These are phyloP conservation scores for Cercophora sp. DNA, from an alignment of 495 filamentous ascomycete species.

Conservation along the genomic window DNA sequence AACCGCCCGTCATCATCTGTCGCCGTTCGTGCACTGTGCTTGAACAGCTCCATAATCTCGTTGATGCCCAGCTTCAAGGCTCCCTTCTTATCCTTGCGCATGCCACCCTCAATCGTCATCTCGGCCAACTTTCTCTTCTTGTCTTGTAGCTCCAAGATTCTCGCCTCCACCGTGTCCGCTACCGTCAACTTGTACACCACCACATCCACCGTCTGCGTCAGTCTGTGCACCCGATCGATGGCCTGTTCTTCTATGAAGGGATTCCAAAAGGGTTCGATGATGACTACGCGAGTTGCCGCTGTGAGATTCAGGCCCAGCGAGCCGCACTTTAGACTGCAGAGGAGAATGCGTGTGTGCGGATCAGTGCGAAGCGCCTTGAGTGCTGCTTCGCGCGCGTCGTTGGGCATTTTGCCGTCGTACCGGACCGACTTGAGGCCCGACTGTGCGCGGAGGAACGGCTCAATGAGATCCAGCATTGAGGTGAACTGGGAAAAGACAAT, in stretches of 20 bases:
- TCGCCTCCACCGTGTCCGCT: constrained; percentile 78
- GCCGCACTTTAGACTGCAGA: constrained; percentile 91
- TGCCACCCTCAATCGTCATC: constrained; percentile 36
- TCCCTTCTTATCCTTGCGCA: constrained; percentile 51
- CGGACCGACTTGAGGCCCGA: constrained; percentile 68
- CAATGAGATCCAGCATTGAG: constrained; percentile 91
- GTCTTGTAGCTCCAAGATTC: constrained; percentile 87
- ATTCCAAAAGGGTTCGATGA: constrained; percentile 98
- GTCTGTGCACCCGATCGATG: constrained; percentile 93
- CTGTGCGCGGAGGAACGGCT: constrained; percentile 76
- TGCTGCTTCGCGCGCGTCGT: constrained; percentile 85
- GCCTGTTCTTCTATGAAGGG: constrained; percentile 97
- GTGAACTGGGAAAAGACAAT: constrained; percentile 98
- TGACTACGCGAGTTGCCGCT: constrained; percentile 87
- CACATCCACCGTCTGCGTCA: constrained; percentile 92
- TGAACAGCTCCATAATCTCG: constrained; percentile 89
- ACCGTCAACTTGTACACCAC: constrained; percentile 92
- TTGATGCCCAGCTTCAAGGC: constrained; percentile 81
- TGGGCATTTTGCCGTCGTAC: constrained; percentile 94
- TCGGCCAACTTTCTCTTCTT: constrained; percentile 86
- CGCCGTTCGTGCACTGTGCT: constrained; percentile 58
- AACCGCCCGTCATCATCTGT: constrained; percentile 7
- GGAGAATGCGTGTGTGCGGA: constrained; percentile 66
- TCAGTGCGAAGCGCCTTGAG: constrained; percentile 67
- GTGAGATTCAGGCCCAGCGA: constrained; percentile 91